Conservation (phyloP, 202 grass and related monocot species). For the Zoysia matrella region DNA sequence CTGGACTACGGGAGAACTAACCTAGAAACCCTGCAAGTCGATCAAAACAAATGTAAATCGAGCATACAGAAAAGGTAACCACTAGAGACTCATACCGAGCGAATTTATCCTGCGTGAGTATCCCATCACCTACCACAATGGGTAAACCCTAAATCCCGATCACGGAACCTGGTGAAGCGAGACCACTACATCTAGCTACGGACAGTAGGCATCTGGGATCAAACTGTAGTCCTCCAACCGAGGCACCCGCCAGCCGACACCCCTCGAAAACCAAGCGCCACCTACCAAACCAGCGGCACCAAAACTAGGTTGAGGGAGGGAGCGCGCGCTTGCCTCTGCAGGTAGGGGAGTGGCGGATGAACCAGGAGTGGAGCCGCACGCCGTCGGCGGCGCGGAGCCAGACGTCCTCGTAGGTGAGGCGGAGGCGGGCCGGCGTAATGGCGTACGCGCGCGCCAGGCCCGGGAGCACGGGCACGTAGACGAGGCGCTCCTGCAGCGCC, state of each 20-base stretch:
- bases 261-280: background rate
- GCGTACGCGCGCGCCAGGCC: conserved; percentile 81
- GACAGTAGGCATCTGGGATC: conserved; percentile 7
- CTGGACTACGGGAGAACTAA: background rate
- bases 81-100: background rate
- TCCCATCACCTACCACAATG: conserved; percentile 21
- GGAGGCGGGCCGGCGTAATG: conserved; percentile 69
- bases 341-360: conserved; percentile 73
- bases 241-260: conserved; percentile 16
- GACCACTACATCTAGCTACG: conserved; percentile 20
- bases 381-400: conserved; percentile 81
- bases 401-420: conserved; percentile 82
- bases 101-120: background rate
- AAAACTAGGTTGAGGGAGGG: background rate
- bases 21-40: conserved; percentile 37
- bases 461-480: conserved; percentile 95
- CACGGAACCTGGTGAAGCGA: conserved; percentile 23
- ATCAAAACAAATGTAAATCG: background rate
- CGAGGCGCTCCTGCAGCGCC: conserved; percentile 93
- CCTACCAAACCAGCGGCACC: background rate
- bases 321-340: conserved; percentile 53
- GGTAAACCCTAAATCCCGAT: conserved; percentile 16
- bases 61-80: background rate
- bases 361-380: conserved; percentile 96
- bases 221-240: background rate